A percentile compares a stretch with the other conserved stretches of the same genome.
Evolutionary conservation across 495 filamentous ascomycete genomes (phyloP).

Genomic region (Penicillium subrubescens): DNA sequence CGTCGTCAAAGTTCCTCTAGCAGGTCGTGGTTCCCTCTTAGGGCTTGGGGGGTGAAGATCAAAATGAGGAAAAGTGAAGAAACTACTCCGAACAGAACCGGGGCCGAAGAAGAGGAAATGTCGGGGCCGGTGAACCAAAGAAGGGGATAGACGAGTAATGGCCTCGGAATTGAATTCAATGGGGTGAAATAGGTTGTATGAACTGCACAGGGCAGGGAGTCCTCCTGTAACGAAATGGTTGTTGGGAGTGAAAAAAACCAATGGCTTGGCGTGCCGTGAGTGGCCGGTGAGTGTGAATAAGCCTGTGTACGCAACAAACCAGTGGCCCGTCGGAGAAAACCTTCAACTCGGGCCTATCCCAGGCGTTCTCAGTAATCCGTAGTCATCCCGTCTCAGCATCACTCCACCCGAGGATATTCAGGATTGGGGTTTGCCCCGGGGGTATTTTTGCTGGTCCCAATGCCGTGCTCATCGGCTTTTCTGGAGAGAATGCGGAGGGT

Average conservation of each 20-base stretch:
- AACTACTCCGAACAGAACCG: background rate
- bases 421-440: background rate
- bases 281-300: constrained; percentile 23
- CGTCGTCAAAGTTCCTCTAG: background rate
- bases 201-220: background rate
- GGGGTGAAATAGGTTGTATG: background rate
- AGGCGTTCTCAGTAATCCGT: background rate
- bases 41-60: background rate
- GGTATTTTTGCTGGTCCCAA: background rate
- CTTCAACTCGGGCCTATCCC: background rate
- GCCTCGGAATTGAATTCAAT: background rate
- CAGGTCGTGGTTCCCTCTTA: background rate
- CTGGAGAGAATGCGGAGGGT: constrained; percentile 29
- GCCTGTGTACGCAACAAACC: constrained; percentile 1
- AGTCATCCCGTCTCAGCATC: background rate
- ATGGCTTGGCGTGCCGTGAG: constrained; percentile 9
- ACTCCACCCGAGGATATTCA: background rate
- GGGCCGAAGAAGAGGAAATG: background rate
- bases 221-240: no score
- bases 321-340: background rate
- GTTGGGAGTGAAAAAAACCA: constrained; percentile 8
- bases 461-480: constrained; percentile 13
- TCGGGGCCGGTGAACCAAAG: background rate
- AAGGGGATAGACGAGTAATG: background rate
- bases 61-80: background rate